Evolutionary conservation across 768 basidiomycete species (phyloP), one percentile per base, ranked within the genome.

Genomic region (Auriscalpium vulgare): DNA sequence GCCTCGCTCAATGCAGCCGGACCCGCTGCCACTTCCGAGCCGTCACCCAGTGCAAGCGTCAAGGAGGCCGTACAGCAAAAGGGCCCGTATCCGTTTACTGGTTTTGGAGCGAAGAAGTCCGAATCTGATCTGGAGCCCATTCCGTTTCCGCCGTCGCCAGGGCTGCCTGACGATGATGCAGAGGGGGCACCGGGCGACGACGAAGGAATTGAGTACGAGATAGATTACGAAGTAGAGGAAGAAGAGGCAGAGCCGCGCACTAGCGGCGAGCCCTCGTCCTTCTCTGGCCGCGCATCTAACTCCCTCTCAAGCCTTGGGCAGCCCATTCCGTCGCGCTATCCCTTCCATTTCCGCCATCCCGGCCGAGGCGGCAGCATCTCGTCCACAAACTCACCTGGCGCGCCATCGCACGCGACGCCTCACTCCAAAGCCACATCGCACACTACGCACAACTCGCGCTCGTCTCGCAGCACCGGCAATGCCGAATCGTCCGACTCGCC

Each of bases 241-340:
- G 72, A 68, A 21, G 74, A 71, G 21, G 59, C 43, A 5, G 71
- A 68, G 44, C 61, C 56, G 8, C 61, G 59, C 34, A 72, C 71
- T 45, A 73, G 72, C 51, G 78, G 76, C 47, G 76, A 75, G 44
- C 71, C 67, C 35, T 84, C 84, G 0, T 79, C 83, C 16, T 85
- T 81, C 5, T 89, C 88, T 0, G 87, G 83, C 2, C 61, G 56
- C 34, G 61, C 59, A 2, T 57, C 59, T 29, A 62, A 62, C 17
- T 92, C 91, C 8, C 83, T 93, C 84, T 92, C 90, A 3, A 88
- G 86, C 58, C 78, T 93, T 6, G 91, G 91, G 3, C 84, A 87
- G 21, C 90, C 88, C 1, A 76, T 92, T 52, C 68, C 72, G 37
- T 83, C 87, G 21, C 78, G 84, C 0, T 87, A 85, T 64, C 87